Conservation (phyloP, 495 filamentous ascomycete genomes). For the Neurospora sublineolata region DNA sequence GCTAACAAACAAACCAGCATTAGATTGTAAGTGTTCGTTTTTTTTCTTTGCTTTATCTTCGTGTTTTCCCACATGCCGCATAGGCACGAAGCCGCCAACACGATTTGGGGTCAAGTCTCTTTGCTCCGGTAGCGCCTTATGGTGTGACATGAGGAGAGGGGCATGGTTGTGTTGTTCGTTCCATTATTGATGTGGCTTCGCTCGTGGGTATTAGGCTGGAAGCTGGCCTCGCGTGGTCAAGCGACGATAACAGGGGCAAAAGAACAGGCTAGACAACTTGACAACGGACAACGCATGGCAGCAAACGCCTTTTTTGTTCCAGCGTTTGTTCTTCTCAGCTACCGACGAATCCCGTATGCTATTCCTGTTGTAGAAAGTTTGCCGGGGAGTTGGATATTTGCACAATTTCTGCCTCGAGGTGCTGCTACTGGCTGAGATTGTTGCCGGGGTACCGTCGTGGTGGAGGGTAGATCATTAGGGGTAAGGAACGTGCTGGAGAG, state of each 20-base stretch:
- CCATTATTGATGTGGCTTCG: not conserved
- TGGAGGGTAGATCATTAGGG: not conserved
- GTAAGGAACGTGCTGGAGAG: not conserved
- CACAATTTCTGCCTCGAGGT: not conserved
- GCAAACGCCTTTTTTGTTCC: not conserved
- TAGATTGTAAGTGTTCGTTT: not conserved
- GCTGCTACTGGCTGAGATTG: not conserved
- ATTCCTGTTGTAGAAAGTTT: not conserved
- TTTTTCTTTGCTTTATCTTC: not conserved
- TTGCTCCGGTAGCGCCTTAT: not conserved
- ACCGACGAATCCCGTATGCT: not conserved
- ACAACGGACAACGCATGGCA: not conserved
- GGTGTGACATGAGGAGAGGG: not conserved
- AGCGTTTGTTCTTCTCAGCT: not conserved
- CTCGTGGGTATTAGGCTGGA: not conserved
- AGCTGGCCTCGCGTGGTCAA: not conserved
- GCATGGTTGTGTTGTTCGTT: not conserved
- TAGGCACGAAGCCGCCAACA: not conserved
- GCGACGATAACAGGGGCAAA: not conserved
- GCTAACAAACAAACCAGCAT: no score
- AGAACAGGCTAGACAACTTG: not conserved
- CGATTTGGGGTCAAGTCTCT: not conserved
- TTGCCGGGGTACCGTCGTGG: not conserved
- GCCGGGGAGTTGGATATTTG: not conserved
- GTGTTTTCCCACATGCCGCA: not conserved